These are phyloP conservation scores for Lactifluus volemus DNA, from an alignment of 768 basidiomycete genomes.

Conservation along the genomic window DNA sequence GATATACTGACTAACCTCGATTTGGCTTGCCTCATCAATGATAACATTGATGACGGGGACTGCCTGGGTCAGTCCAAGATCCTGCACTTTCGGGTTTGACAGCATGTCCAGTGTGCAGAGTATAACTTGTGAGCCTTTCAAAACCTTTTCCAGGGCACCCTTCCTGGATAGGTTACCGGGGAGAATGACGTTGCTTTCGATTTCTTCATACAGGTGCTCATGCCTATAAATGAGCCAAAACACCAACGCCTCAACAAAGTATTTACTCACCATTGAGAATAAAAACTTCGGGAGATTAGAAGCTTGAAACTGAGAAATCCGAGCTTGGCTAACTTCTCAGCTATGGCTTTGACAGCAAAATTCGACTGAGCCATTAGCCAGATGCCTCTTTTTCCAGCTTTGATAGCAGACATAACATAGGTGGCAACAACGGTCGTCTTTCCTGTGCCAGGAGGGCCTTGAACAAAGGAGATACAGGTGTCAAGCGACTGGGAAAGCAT, in stretches of 20 bases:
- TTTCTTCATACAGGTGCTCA: constrained; percentile 58
- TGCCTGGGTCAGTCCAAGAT: constrained; percentile 20
- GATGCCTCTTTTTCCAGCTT: constrained; percentile 33
- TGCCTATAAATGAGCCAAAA: constrained; percentile 48
- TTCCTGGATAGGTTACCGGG: constrained; percentile 30
- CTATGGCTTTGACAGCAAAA: constrained; percentile 89
- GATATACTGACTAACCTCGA: constrained; percentile 26
- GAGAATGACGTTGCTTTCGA: constrained; percentile 43
- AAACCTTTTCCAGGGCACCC: constrained; percentile 25
- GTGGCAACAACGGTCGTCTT: constrained; percentile 29
- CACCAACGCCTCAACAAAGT: constrained; percentile 6
- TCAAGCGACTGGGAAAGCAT: constrained; percentile 33
- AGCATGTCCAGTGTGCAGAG: constrained; percentile 77
- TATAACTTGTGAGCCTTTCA: constrained; percentile 44
- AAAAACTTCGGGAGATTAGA: constrained; percentile 64
- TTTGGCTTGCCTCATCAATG: constrained; percentile 31
- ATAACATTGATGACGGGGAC: constrained; percentile 27
- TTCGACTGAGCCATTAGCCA: constrained; percentile 85
- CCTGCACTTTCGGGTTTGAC: constrained; percentile 28
- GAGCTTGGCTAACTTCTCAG: constrained; percentile 58
- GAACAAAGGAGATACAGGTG: constrained; percentile 28
- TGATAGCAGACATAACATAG: constrained; percentile 25
- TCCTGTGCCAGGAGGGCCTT: constrained; percentile 29
- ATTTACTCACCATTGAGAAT: constrained; percentile 48
- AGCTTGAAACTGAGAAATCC: constrained; percentile 52